Percentiles rank a stretch among this genome's conserved stretches.
Evolutionary conservation across 176 grass and related monocot species (phyloP).

Genomic region (Rhynchospora breviuscula): DNA sequence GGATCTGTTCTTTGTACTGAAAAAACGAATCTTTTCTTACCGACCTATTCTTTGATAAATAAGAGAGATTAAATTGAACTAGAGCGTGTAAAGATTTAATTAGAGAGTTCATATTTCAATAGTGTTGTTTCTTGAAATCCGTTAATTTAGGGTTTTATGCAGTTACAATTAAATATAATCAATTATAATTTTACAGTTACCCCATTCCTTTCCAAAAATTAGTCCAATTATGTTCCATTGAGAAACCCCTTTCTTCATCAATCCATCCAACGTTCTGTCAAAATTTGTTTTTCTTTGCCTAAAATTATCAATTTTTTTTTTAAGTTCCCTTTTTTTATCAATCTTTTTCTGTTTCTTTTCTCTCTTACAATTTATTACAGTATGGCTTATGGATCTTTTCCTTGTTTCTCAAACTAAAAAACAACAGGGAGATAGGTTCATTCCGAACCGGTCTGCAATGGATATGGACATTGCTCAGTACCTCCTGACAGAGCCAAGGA

Average conservation of each 20-base stretch:
- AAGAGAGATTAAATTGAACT: background rate
- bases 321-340: background rate
- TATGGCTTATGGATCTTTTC: background rate
- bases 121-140: background rate
- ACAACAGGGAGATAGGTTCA: constrained; percentile 59
- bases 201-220: background rate
- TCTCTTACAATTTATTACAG: too few species aligned
- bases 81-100: background rate
- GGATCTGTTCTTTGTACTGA: too few species aligned
- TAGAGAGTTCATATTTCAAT: background rate
- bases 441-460: constrained; percentile 49
- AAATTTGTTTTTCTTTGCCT: background rate
- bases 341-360: too few species aligned
- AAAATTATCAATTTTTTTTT: background rate
- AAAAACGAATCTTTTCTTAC: too few species aligned
- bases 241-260: background rate
- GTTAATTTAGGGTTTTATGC: too few species aligned
- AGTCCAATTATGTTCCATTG: background rate
- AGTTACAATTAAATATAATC: too few species aligned
- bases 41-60: background rate
- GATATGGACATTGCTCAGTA: constrained; percentile 56
- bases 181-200: background rate
- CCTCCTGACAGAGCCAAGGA: constrained; percentile 44
- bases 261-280: background rate
- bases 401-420: constrained; percentile 12